Percentiles rank a stretch among this genome's conserved stretches.
Evolutionary conservation across 2,329 filamentous ascomycete species (phyloP).

Genomic region (Zelopaecilomyces penicillatus): DNA sequence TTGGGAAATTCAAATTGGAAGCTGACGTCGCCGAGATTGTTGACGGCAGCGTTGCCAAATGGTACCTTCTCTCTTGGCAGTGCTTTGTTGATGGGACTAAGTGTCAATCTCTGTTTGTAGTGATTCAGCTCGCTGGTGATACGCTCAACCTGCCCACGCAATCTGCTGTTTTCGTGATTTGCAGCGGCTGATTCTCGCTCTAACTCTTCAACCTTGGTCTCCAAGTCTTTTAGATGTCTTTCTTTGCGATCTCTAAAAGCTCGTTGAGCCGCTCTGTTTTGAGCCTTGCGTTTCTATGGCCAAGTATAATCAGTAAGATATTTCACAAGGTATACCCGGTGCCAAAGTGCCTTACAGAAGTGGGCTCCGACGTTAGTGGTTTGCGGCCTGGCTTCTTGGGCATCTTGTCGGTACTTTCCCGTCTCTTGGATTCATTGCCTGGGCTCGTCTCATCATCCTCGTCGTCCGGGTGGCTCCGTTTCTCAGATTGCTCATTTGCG

Average conservation of each 20-base stretch:
- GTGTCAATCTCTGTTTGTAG: constrained; percentile 77
- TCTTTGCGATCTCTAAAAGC: constrained; percentile 94
- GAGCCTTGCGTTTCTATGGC: constrained; percentile 81
- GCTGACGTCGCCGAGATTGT: constrained; percentile 62
- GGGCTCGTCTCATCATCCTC: constrained; percentile 53
- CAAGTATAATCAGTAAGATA: constrained; percentile 8
- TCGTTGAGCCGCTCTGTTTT: constrained; percentile 85
- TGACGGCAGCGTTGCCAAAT: constrained; percentile 41
- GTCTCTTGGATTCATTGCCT: constrained; percentile 53
- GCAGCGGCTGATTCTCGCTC: constrained; percentile 77
- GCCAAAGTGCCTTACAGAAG: constrained; percentile 61
- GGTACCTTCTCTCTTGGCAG: constrained; percentile 31
- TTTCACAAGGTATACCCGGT: background rate
- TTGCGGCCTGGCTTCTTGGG: constrained; percentile 96
- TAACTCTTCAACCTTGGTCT: constrained; percentile 66
- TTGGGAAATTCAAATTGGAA: constrained; percentile 96
- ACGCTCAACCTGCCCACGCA: constrained; percentile 82
- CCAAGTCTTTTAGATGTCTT: constrained; percentile 77
- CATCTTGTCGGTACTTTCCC: constrained; percentile 75
- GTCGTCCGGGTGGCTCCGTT: constrained; percentile 64
- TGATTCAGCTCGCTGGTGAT: constrained; percentile 78
- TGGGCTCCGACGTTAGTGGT: constrained; percentile 90
- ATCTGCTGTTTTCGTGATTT: constrained; percentile 74
- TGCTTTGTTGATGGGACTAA: constrained; percentile 34
- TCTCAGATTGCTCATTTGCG: constrained; percentile 50